Base-by-base conservation (phyloP, 2,329 filamentous ascomycete species). In the Raffaelea albimanens region DNA sequence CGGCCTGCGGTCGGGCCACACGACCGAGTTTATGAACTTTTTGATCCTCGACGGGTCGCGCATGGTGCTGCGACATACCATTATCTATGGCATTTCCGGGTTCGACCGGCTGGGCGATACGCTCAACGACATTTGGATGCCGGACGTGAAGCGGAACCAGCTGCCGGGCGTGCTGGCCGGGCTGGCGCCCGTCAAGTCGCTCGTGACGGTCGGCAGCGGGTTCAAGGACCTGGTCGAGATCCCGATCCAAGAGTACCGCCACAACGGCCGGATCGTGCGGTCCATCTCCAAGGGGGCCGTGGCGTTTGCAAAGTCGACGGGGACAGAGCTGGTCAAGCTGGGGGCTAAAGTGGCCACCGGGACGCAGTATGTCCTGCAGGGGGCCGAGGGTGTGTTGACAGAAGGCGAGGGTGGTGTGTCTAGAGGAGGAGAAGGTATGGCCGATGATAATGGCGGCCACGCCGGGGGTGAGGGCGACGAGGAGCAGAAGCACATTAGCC, bases 11-110 rank as follows among this genome's bases (percentile, higher is more conserved):
- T 96, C 93, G 1, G 93, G 93, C 2, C 88, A 87, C 55, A 97
- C 93, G 1, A 95, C 88, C 0, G 93, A 98, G 63, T 95, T 98
- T 59, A 97, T 97, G 90, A 98, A 98, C 63, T 96, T 98, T 61
- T 77, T 98, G 54, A 86, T 91, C 14, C 77, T 98, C 1, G 93
- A 98, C 56, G 83, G 87, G 54, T 82, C 93, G 2, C 82, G 91
- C 51, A 85, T 98, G 75, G 78, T 85, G 7, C 75, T 98, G 46
- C 80, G 86, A 13, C 90, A 91, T 61, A 85, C 87, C 22, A 97
- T 98, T 56, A 80, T 97, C 33, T 96, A 97, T 56, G 93, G 94
- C 23, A 79, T 95, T 1, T 82, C 82, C 8, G 93, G 93, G 0
- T 96, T 97, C 56, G 90, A 97, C 56, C 82, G 86, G 44, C 75